phyloP scores from a whole-genome alignment of 1,139 yeast genomes.

The Hansenula sp. region DNA sequence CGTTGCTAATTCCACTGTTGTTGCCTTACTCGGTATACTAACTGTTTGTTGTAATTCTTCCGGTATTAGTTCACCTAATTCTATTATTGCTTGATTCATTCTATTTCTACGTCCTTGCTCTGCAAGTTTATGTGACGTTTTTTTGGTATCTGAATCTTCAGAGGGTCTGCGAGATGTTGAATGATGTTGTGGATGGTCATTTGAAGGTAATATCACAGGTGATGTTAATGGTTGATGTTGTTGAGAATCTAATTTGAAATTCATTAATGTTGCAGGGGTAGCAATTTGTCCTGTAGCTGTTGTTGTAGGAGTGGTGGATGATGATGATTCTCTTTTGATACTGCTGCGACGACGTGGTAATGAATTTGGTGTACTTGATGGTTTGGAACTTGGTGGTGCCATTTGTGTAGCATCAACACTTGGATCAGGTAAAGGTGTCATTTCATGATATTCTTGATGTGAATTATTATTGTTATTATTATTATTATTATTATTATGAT shows the following conservation, averaged over 20 bases:
- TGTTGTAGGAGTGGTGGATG: constrained; percentile 3
- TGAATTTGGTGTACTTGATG: background rate
- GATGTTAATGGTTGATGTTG: constrained; percentile 9
- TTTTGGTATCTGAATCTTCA: constrained; percentile 36
- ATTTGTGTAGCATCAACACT: constrained; percentile 9
- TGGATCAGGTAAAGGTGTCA: constrained; percentile 4
- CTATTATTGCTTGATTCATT: constrained; percentile 81
- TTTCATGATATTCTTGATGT: background rate
- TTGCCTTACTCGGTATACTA: constrained; percentile 76
- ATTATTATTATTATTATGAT: constrained; percentile 12
- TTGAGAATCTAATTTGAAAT: constrained; percentile 25
- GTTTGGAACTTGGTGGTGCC: constrained; percentile 19
- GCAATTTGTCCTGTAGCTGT: constrained; percentile 22
- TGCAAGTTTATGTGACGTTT: constrained; percentile 85
- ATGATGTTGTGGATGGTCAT: constrained; percentile 2
- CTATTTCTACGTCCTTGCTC: constrained; percentile 95
- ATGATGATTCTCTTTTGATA: constrained; percentile 8
- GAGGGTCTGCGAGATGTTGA: background rate
- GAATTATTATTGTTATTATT: too few relatives aligned
- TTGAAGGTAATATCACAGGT: constrained; percentile 19
- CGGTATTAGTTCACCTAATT: constrained; percentile 66
- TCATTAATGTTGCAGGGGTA: constrained; percentile 40
- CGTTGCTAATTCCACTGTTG: constrained; percentile 85
- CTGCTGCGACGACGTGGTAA: constrained; percentile 3
- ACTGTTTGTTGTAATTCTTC: constrained; percentile 54